Percentiles rank a stretch among this genome's conserved stretches.
These are phyloP conservation scores for Jackrogersella multiformis DNA, from an alignment of 495 filamentous ascomycete species.

Conservation along the genomic window DNA sequence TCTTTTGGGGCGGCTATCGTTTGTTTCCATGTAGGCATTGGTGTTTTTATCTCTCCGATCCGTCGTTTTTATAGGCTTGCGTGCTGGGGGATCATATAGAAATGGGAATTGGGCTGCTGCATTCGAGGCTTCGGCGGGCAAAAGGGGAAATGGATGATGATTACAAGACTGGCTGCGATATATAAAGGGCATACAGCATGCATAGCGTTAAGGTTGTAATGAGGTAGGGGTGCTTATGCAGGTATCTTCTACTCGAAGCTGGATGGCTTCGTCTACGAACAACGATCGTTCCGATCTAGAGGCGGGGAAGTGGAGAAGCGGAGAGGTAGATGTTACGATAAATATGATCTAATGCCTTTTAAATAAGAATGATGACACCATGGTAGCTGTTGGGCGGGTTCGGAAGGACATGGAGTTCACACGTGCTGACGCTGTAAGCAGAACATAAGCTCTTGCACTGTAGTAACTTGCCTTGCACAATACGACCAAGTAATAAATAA, in stretches of 20 bases:
- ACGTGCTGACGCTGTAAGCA: not conserved
- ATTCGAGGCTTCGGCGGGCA: conserved; percentile 14
- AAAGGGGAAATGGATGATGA: conserved; percentile 10
- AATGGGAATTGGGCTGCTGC: not conserved
- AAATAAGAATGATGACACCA: not conserved
- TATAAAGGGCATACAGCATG: not conserved
- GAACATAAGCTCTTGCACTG: too few species aligned
- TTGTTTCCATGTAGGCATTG: not conserved
- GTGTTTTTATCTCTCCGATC: not conserved
- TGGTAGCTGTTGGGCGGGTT: not conserved
- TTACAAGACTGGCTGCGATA: conserved; percentile 7
- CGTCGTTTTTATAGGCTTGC: not conserved
- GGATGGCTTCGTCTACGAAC: not conserved
- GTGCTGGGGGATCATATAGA: conserved; percentile 2
- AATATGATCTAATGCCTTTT: not conserved
- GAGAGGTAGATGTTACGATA: not conserved
- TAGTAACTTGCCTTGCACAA: too few species aligned
- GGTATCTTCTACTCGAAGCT: not conserved
- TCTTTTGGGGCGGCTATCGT: not conserved
- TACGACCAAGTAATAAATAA: too few species aligned
- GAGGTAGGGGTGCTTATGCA: too few species aligned
- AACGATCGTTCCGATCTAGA: not conserved
- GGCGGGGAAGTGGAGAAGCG: too few species aligned
- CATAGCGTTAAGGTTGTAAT: conserved; percentile 7
- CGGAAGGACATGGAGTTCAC: not conserved